Percentiles rank a stretch among this genome's conserved stretches.
phyloP scores from a whole-genome alignment of 2,329 filamentous ascomycete genomes.

The Apiospora aurea region DNA sequence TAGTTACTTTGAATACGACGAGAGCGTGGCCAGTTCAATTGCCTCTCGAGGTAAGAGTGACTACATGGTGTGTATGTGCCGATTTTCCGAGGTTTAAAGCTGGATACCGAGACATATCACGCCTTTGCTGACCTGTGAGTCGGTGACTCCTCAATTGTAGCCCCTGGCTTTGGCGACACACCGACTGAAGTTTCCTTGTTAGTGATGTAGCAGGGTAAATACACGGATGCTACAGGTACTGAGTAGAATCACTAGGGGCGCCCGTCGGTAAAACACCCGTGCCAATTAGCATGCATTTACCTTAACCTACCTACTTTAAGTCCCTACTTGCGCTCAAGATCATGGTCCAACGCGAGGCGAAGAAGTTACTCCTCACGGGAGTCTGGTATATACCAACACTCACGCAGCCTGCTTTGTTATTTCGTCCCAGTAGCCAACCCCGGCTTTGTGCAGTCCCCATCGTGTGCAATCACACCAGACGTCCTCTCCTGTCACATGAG shows the following conservation, averaged over 20 bases:
- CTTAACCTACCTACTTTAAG: too few relatives aligned
- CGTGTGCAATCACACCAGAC: conserved; percentile 31
- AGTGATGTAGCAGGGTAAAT: not conserved
- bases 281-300: too few relatives aligned
- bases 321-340: too few relatives aligned
- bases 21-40: too few relatives aligned
- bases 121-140: not conserved
- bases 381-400: too few relatives aligned
- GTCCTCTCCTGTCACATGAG: conserved; percentile 28
- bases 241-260: not conserved
- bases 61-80: not conserved
- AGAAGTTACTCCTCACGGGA: too few relatives aligned
- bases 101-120: not conserved
- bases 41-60: not conserved
- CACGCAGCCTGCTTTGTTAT: too few relatives aligned
- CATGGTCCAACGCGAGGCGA: too few relatives aligned
- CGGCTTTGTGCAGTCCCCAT: conserved; percentile 27
- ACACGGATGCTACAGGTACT: not conserved
- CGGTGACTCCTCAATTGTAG: too few relatives aligned
- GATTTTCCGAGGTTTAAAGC: not conserved
- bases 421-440: not conserved
- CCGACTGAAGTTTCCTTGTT: too few relatives aligned
- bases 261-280: too few relatives aligned
- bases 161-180: not conserved
- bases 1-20: too few relatives aligned